These are phyloP conservation scores for Cercospora beticola DNA, from an alignment of 2,329 filamentous ascomycete species.

Conservation along the genomic window DNA sequence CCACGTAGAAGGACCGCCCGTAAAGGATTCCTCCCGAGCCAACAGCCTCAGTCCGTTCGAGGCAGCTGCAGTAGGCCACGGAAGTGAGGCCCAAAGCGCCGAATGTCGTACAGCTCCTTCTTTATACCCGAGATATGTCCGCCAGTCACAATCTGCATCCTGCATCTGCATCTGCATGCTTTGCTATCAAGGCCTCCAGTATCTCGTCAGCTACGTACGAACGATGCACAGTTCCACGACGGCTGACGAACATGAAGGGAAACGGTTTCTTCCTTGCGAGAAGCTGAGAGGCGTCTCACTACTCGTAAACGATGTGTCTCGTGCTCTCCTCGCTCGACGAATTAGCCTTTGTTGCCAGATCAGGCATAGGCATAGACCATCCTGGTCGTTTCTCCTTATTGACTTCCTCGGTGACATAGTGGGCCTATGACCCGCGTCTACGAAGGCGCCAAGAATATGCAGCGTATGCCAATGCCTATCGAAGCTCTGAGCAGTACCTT, in stretches of 20 bases:
- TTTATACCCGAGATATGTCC: not conserved
- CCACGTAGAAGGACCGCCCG: not conserved
- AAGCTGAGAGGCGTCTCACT: not conserved
- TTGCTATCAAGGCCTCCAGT: not conserved
- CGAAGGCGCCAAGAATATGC: not conserved
- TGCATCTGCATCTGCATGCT: not conserved
- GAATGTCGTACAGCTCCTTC: not conserved
- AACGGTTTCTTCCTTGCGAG: not conserved
- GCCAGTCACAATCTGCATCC: not conserved
- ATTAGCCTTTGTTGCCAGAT: not conserved
- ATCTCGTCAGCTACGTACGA: not conserved
- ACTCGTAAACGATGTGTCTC: not conserved
- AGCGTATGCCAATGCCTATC: not conserved
- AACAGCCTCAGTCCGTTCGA: not conserved
- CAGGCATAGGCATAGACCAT: not conserved
- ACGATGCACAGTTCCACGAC: not conserved
- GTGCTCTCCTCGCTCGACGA: not conserved
- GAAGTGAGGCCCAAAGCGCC: not conserved
- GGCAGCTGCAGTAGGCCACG: not conserved
- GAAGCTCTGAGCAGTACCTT: not conserved
- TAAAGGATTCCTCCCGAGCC: not conserved
- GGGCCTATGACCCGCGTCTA: not conserved
- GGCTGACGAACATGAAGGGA: not conserved
- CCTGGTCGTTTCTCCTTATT: not conserved
- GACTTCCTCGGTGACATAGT: not conserved